Conservation (phyloP, 2,329 filamentous ascomycete genomes). For the Decorospora gaudefroyi region DNA sequence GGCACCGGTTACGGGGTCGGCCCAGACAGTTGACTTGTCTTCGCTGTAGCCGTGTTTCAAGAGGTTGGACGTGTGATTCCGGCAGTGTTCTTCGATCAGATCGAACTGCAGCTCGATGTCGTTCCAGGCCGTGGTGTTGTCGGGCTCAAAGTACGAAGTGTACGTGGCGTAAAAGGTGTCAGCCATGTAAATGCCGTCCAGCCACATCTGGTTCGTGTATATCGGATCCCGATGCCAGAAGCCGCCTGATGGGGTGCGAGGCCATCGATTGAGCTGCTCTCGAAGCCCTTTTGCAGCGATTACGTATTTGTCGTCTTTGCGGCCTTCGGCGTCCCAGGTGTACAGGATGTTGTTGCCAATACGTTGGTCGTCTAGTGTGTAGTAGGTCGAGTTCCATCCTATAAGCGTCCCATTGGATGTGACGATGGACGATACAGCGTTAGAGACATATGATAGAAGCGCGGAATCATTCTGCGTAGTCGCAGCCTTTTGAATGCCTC, state of each 20-base stretch:
- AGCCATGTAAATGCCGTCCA: conserved; percentile 58
- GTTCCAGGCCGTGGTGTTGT: conserved; percentile 51
- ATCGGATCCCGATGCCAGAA: conserved; percentile 59
- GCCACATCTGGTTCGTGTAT: conserved; percentile 62
- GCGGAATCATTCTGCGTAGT: conserved; percentile 51
- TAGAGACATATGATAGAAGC: conserved; percentile 53
- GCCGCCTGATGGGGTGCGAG: conserved; percentile 57
- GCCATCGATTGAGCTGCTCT: conserved; percentile 55
- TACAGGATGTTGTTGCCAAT: conserved; percentile 59
- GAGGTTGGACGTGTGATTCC: conserved; percentile 42
- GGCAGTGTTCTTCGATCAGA: conserved; percentile 43
- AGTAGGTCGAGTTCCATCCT: conserved; percentile 54
- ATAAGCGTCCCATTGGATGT: conserved; percentile 54
- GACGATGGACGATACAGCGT: conserved; percentile 56
- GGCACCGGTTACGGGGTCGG: conserved; percentile 43
- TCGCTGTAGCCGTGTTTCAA: conserved; percentile 46
- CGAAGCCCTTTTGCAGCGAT: conserved; percentile 55
- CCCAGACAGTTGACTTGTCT: conserved; percentile 44
- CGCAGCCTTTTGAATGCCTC: conserved; percentile 55
- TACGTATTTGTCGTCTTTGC: conserved; percentile 55
- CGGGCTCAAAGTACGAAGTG: conserved; percentile 45
- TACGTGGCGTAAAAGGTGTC: conserved; percentile 49
- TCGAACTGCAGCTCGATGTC: conserved; percentile 49
- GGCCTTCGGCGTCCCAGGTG: conserved; percentile 52
- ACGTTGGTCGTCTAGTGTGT: conserved; percentile 57